Evolutionary conservation across 2,329 filamentous ascomycete species (phyloP).

Genomic region (Domatiomyces globalis): DNA sequence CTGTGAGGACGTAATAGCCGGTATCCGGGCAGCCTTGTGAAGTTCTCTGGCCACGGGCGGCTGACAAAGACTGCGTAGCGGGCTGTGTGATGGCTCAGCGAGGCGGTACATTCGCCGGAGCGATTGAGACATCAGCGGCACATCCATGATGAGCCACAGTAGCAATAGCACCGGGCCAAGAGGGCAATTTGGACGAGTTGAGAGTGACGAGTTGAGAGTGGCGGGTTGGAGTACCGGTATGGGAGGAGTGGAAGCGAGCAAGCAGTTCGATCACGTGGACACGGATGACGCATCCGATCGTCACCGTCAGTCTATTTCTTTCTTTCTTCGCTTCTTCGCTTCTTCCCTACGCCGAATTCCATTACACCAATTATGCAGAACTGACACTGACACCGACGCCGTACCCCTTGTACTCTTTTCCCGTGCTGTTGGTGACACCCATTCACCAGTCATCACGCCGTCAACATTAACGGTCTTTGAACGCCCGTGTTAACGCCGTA

Average conservation of each 20-base stretch:
- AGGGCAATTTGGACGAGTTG: too few species aligned
- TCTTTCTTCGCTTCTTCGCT: not conserved
- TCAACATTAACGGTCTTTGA: not conserved
- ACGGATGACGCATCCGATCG: not conserved
- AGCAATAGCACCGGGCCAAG: not conserved
- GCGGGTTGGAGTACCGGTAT: not conserved
- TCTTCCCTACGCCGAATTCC: not conserved
- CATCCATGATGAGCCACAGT: not conserved
- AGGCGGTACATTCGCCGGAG: not conserved
- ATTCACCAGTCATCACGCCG: not conserved
- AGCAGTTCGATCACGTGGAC: not conserved
- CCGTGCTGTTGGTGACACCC: not conserved
- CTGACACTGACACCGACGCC: too few species aligned
- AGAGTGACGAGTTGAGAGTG: too few species aligned
- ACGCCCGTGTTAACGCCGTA: slow-evolving; percentile 19
- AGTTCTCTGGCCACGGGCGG: slow-evolving; percentile 22
- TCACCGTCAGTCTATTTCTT: not conserved
- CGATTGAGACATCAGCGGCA: not conserved
- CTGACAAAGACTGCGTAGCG: not conserved
- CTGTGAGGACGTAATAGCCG: slow-evolving; percentile 35
- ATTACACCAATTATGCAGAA: not conserved
- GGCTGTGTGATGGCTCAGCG: not conserved
- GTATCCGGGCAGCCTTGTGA: slow-evolving; percentile 31
- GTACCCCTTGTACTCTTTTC: not conserved
- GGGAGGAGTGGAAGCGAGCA: too few species aligned